phyloP scores from a whole-genome alignment of 345 rosid genomes.

The Lepidium sativum region DNA sequence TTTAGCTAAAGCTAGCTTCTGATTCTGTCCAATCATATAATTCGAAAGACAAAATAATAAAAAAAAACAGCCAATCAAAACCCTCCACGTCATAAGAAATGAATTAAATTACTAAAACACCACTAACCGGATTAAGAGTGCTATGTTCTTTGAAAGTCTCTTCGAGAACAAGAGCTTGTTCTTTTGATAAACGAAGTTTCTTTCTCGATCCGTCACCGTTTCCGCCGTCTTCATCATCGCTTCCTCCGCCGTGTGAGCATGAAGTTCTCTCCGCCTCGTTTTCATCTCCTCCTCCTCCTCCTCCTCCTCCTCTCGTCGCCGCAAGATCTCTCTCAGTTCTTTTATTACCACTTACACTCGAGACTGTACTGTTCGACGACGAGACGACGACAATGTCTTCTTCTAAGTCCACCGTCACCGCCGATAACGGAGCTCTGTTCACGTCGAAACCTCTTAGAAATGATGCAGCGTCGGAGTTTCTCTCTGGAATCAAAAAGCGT shows the following conservation, averaged over 20 bases:
- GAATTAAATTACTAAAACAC: neutral
- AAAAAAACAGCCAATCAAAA: neutral
- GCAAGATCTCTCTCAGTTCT: conserved; percentile 57
- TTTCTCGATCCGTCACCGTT: conserved; percentile 63
- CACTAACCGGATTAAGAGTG: conserved; percentile 69
- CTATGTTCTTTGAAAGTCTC: conserved; percentile 78
- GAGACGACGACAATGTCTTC: conserved; percentile 56
- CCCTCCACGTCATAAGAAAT: neutral
- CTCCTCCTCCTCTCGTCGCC: conserved; percentile 6
- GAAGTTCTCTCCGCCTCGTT: conserved; percentile 61
- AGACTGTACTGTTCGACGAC: conserved; percentile 78
- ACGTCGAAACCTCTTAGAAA: conserved; percentile 47
- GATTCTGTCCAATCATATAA: conserved; percentile 43
- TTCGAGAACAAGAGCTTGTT: conserved; percentile 72
- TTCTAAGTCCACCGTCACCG: conserved; percentile 11
- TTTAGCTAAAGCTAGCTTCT: conserved; percentile 64
- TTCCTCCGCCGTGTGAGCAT: conserved; percentile 43
- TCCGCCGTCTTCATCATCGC: conserved; percentile 67
- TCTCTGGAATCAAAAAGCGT: conserved; percentile 28
- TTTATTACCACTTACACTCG: conserved; percentile 70
- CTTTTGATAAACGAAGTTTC: conserved; percentile 75
- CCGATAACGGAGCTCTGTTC: conserved; percentile 35
- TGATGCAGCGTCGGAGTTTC: conserved; percentile 33
- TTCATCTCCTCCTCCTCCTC: conserved; percentile 41
- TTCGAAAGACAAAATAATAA: neutral